phyloP scores from a whole-genome alignment of 495 filamentous ascomycete genomes.

The Annulohypoxylon nitens region DNA sequence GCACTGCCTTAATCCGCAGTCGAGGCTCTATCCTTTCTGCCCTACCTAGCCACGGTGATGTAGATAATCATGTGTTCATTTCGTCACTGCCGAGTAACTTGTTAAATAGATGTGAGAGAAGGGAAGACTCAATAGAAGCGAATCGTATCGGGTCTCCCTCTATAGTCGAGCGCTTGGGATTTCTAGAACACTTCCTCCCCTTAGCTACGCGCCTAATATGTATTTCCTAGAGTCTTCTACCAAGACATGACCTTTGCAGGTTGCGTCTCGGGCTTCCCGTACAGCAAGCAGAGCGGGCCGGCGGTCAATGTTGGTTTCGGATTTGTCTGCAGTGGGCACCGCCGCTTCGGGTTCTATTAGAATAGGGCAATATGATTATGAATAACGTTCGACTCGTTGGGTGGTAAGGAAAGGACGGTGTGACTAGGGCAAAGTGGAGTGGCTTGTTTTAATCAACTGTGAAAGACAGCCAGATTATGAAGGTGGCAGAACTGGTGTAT shows the following conservation, averaged over 20 bases:
- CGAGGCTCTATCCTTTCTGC: too few relatives aligned
- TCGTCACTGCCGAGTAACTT: too few relatives aligned
- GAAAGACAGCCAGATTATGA: neutral
- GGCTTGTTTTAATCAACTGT: conserved; percentile 13
- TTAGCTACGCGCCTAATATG: too few relatives aligned
- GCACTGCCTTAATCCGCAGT: too few relatives aligned
- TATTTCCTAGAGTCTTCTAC: neutral
- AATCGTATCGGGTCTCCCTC: too few relatives aligned
- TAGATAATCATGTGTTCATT: too few relatives aligned
- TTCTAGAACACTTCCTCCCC: too few relatives aligned
- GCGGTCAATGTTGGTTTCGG: conserved; percentile 15
- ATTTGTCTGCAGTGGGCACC: conserved; percentile 5
- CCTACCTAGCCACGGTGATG: too few relatives aligned
- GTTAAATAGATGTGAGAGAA: too few relatives aligned
- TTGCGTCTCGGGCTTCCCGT: conserved; percentile 22
- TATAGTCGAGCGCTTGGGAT: too few relatives aligned
- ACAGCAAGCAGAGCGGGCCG: neutral
- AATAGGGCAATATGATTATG: conserved; percentile 17
- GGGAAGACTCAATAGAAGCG: too few relatives aligned
- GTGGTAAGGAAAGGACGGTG: conserved; percentile 8
- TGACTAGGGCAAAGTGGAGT: neutral
- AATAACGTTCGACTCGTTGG: neutral
- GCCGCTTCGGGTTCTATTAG: conserved; percentile 3
- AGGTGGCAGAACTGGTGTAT: neutral
- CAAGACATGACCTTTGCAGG: neutral